A percentile compares a stretch with the other conserved stretches of the same genome.
Conservation (phyloP, 441 rosid species). For the Gossypium aridum region DNA sequence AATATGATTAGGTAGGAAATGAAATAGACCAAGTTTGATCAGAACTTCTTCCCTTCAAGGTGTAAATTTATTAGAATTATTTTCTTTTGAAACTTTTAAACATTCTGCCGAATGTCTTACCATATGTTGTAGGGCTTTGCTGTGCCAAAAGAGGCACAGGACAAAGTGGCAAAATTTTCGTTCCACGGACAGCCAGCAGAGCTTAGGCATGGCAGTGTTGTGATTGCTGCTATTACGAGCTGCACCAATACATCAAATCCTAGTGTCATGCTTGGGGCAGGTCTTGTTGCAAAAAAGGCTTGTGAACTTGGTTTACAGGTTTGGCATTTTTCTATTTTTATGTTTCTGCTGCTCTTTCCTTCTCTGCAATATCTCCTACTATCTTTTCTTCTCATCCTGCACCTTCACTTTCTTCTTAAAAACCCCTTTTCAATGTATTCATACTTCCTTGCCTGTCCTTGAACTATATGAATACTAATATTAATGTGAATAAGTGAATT, state of each 20-base stretch:
- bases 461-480: not conserved
- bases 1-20: not conserved
- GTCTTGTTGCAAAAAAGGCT: conserved; percentile 97
- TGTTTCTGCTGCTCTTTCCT: too few relatives aligned
- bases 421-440: too few relatives aligned
- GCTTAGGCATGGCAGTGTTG: conserved; percentile 93
- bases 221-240: conserved; percentile 98
- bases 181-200: conserved; percentile 88
- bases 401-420: too few relatives aligned
- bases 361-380: too few relatives aligned
- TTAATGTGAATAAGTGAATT: conserved; percentile 8
- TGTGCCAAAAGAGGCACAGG: conserved; percentile 80
- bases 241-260: conserved; percentile 99
- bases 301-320: conserved; percentile 88
- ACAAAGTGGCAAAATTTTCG: conserved; percentile 70
- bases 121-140: conserved; percentile 69
- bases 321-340: conserved; percentile 35
- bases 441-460: too few relatives aligned
- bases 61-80: not conserved
- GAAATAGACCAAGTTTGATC: not conserved
- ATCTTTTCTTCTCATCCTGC: too few relatives aligned
- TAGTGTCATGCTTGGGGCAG: conserved; percentile 99
- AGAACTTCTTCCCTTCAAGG: not conserved
- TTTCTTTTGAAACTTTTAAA: not conserved
- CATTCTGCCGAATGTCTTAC: conserved; percentile 3